A percentile compares a stretch with the other conserved stretches of the same genome.
phyloP scores from a whole-genome alignment of 192 early-diverging fungal species.

The Coemansia sp. region DNA sequence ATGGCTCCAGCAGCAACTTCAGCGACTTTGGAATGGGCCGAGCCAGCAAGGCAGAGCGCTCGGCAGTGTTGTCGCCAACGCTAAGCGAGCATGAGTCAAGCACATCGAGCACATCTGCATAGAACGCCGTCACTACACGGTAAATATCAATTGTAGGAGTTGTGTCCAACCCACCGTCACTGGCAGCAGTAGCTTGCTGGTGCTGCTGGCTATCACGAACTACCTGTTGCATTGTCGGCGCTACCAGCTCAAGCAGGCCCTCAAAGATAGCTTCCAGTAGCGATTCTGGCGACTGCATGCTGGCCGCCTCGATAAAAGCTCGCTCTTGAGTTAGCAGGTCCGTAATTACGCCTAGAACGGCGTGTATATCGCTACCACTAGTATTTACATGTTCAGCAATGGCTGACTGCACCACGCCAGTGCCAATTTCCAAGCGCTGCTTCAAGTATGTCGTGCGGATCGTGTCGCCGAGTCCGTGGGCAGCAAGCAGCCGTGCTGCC shows the following conservation, averaged over 20 bases:
- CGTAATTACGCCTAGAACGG: slow-evolving; percentile 10
- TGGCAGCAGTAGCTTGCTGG: neutral
- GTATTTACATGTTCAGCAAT: slow-evolving; percentile 1
- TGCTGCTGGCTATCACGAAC: neutral
- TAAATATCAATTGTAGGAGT: slow-evolving; percentile 15
- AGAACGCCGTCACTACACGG: slow-evolving; percentile 20
- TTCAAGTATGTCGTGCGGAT: slow-evolving; percentile 20
- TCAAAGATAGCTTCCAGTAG: slow-evolving; percentile 26
- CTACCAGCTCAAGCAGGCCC: slow-evolving; percentile 18
- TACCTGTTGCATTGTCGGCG: slow-evolving; percentile 17
- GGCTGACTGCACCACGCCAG: slow-evolving; percentile 18
- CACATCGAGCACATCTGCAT: slow-evolving; percentile 1
- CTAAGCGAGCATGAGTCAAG: slow-evolving; percentile 19
- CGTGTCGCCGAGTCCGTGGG: slow-evolving; percentile 18
- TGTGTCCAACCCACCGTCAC: neutral
- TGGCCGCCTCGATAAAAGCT: slow-evolving; percentile 33
- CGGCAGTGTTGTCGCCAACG: slow-evolving; percentile 26
- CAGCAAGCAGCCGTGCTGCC: slow-evolving; percentile 18
- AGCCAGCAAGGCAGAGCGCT: neutral
- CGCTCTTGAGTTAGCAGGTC: slow-evolving; percentile 29
- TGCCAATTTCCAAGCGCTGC: slow-evolving; percentile 25
- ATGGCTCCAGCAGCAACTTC: slow-evolving; percentile 36
- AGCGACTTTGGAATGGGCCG: slow-evolving; percentile 32
- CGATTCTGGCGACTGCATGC: slow-evolving; percentile 8
- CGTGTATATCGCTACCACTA: slow-evolving; percentile 3